Evolutionary conservation across 2,329 filamentous ascomycete species (phyloP).

Genomic region (Grosmannia penicillata): DNA sequence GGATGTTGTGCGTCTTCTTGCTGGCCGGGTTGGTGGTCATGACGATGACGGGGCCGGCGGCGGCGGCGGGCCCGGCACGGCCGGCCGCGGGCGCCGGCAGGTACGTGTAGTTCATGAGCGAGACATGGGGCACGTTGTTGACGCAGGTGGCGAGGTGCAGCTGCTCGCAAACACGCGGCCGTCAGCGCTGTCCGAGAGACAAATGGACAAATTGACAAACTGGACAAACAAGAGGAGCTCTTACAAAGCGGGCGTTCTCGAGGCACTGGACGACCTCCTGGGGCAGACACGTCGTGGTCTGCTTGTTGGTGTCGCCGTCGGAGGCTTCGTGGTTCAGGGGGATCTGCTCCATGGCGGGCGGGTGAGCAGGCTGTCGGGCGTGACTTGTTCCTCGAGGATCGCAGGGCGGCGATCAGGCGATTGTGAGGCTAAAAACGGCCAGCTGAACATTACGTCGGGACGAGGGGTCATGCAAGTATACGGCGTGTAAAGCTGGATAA

Average conservation of each 20-base stretch:
- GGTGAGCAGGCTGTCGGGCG: no score
- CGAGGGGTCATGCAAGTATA: no score
- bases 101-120: conserved; percentile 98
- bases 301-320: conserved; percentile 56
- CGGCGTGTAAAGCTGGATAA: no score
- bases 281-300: conserved; percentile 56
- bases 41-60: conserved; percentile 71
- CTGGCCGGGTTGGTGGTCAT: conserved; percentile 78
- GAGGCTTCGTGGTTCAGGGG: conserved; percentile 65
- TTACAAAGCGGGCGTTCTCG: conserved; percentile 86
- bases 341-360: conserved; percentile 40
- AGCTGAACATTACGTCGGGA: no score
- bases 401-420: no score
- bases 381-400: no score
- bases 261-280: conserved; percentile 79
- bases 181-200: conserved; percentile 1
- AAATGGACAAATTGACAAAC: not conserved
- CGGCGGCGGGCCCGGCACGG: not conserved
- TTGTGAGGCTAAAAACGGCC: no score
- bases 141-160: conserved; percentile 90
- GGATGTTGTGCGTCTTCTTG: conserved; percentile 68
- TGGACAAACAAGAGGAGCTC: conserved; percentile 12
- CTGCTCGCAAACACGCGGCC: conserved; percentile 27
- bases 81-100: conserved; percentile 58
- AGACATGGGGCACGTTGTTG: conserved; percentile 74